phyloP scores from a whole-genome alignment of 345 rosid genomes.

The Salix udensis region DNA sequence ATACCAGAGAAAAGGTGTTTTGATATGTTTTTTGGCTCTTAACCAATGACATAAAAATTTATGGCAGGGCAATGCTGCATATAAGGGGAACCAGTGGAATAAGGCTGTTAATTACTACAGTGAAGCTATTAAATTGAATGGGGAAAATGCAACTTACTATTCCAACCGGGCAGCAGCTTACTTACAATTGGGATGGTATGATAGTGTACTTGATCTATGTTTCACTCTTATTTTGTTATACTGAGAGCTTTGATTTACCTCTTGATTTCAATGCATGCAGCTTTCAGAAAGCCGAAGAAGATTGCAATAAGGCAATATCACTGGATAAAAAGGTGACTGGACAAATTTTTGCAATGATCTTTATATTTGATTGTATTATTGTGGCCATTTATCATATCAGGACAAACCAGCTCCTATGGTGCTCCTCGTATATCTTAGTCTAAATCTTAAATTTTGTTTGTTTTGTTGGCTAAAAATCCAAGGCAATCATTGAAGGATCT shows the following conservation, averaged over 20 bases:
- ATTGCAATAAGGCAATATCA: conserved; percentile 66
- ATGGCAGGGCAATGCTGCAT: conserved; percentile 88
- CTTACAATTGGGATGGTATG: conserved; percentile 73
- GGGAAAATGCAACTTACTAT: conserved; percentile 62
- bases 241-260: neutral
- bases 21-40: neutral
- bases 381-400: neutral
- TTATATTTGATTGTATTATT: neutral
- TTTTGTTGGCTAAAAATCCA: too few relatives aligned
- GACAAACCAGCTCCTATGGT: too few relatives aligned
- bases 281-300: conserved; percentile 88
- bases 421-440: too few relatives aligned
- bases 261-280: conserved; percentile 37
- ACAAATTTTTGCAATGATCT: neutral
- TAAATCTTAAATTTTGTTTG: too few relatives aligned
- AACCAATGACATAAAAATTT: conserved; percentile 12
- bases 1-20: neutral
- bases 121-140: conserved; percentile 84
- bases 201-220: neutral
- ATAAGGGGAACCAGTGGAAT: conserved; percentile 75
- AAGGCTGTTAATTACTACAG: conserved; percentile 73
- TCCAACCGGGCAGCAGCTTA: conserved; percentile 87
- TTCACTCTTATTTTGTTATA: neutral
- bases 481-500: too few relatives aligned
- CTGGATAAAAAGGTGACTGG: conserved; percentile 74